phyloP scores from a whole-genome alignment of 2,329 filamentous ascomycete genomes.

The Fusarium falciforme region DNA sequence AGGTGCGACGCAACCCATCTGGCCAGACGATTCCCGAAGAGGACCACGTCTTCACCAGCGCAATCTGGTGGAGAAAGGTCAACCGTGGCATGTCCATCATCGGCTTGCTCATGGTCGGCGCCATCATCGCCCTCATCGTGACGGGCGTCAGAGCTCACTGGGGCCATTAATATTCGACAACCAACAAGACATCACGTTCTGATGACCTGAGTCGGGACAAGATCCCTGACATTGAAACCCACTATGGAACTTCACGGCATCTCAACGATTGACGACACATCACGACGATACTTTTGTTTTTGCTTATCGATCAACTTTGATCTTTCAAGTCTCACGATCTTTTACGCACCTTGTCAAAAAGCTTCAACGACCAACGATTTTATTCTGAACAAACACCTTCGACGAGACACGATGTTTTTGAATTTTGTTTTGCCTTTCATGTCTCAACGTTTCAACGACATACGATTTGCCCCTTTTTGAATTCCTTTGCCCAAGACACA shows the following conservation, averaged over 20 bases:
- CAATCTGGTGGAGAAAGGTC: constrained; percentile 69
- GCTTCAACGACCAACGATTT: constrained; percentile 40
- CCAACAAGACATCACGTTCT: constrained; percentile 29
- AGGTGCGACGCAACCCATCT: constrained; percentile 50
- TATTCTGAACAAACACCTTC: constrained; percentile 28
- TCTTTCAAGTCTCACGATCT: constrained; percentile 35
- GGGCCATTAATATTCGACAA: constrained; percentile 44
- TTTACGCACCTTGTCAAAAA: constrained; percentile 29
- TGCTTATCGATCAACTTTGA: constrained; percentile 28
- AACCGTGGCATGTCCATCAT: constrained; percentile 69
- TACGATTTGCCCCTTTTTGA: constrained; percentile 19
- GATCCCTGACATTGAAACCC: constrained; percentile 10
- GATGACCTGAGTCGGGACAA: constrained; percentile 23
- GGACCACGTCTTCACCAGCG: constrained; percentile 62
- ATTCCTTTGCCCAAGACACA: not conserved
- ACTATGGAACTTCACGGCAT: constrained; percentile 35
- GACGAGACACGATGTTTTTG: constrained; percentile 38
- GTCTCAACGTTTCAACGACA: constrained; percentile 28
- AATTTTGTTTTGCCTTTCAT: constrained; percentile 23
- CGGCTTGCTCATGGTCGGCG: constrained; percentile 65
- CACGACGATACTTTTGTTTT: constrained; percentile 38
- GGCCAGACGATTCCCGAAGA: constrained; percentile 51
- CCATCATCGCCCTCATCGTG: constrained; percentile 63
- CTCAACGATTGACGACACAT: constrained; percentile 44
- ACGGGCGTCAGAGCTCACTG: constrained; percentile 64